Conservation (phyloP, 108 stramenopile genomes). For the Fragilariopsis cylindrus region DNA sequence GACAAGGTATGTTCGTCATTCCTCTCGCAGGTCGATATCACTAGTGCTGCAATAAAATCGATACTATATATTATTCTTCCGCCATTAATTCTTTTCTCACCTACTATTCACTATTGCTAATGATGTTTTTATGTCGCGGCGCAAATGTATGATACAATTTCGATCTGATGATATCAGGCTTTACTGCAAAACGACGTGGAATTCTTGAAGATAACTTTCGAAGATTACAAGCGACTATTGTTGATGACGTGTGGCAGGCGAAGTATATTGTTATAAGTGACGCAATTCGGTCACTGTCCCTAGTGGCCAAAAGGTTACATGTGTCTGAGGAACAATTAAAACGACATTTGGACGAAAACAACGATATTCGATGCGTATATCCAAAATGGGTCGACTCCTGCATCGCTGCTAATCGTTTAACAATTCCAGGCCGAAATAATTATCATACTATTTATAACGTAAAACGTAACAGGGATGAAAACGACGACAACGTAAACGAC, state of each 20-base stretch:
- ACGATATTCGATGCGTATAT: conserved; percentile 14
- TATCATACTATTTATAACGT: neutral
- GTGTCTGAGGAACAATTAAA: neutral
- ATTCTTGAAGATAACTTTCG: conserved; percentile 19
- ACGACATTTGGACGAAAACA: conserved; percentile 9
- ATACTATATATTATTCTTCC: too few relatives aligned
- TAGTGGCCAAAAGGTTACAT: conserved; percentile 6
- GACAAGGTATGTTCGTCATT: conserved; percentile 16
- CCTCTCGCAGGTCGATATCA: too few relatives aligned
- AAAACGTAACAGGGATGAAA: neutral
- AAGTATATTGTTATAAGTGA: conserved; percentile 31
- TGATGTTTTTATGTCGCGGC: too few relatives aligned
- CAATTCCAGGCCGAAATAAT: neutral
- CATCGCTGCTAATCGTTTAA: conserved; percentile 1
- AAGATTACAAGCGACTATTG: conserved; percentile 6
- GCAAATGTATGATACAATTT: too few relatives aligned
- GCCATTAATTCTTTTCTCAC: too few relatives aligned
- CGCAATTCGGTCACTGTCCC: conserved; percentile 11
- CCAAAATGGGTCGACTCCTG: conserved; percentile 21
- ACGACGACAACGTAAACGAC: neutral
- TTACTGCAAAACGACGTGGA: conserved; percentile 15
- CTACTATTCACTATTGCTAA: too few relatives aligned
- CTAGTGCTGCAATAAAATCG: too few relatives aligned
- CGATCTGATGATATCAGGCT: neutral
- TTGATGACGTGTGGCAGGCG: conserved; percentile 12